Evolutionary conservation across 129 eudicot species (phyloP).

Genomic region (Erigeron canadensis): DNA sequence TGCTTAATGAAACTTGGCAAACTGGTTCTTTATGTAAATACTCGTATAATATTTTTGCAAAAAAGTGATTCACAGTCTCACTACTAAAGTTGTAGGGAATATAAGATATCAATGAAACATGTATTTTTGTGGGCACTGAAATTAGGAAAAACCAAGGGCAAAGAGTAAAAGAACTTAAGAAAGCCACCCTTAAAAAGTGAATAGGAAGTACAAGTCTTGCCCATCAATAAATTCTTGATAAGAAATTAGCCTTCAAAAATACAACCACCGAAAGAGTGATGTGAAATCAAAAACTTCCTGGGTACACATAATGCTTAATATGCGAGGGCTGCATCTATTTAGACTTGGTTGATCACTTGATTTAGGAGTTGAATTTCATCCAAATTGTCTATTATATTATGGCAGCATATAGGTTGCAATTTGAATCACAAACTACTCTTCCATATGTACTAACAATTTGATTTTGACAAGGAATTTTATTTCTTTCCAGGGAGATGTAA

Average conservation of each 20-base stretch:
- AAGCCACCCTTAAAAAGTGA: conserved; percentile 2
- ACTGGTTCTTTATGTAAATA: not conserved
- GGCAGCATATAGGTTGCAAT: not conserved
- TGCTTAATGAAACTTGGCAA: not conserved
- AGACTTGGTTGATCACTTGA: not conserved
- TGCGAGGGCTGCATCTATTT: not conserved
- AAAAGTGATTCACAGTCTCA: not conserved
- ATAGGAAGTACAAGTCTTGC: not conserved
- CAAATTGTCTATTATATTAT: not conserved
- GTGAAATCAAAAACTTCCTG: not conserved
- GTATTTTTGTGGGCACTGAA: not conserved
- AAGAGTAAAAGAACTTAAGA: conserved; percentile 17
- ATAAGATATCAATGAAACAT: conserved; percentile 17
- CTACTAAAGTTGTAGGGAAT: conserved; percentile 11
- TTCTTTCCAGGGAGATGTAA: conserved; percentile 81
- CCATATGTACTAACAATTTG: not conserved
- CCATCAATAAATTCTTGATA: not conserved
- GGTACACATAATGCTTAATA: too few species aligned
- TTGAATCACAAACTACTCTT: not conserved
- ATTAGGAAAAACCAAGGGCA: conserved; percentile 14
- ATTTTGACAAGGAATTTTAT: not conserved
- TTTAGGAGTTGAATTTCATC: not conserved
- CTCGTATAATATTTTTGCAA: not conserved
- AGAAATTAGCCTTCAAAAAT: not conserved
- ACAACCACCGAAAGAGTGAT: not conserved